Percentiles rank a stretch among this genome's conserved stretches.
phyloP scores from a whole-genome alignment of 2,329 filamentous ascomycete species.

The Neopestalotiopsis sp. region DNA sequence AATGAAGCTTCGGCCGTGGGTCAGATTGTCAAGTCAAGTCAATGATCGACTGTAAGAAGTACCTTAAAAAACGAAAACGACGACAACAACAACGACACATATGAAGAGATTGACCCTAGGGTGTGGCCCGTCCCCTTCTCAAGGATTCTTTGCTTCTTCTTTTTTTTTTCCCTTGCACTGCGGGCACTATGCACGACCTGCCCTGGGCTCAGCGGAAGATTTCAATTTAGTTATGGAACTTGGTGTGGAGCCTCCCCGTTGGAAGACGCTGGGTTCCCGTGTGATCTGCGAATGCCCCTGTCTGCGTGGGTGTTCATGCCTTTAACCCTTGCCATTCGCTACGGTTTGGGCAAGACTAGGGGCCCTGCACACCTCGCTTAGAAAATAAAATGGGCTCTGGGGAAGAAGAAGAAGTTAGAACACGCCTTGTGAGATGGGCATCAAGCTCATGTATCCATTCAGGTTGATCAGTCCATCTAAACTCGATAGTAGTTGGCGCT shows the following conservation, averaged over 20 bases:
- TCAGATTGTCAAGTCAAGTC: background rate
- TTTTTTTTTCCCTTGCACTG: background rate
- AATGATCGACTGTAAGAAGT: too few species aligned
- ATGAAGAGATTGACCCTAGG: background rate
- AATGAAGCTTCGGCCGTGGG: background rate
- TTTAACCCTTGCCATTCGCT: background rate
- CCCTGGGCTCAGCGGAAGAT: background rate
- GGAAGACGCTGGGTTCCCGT: background rate
- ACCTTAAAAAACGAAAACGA: background rate
- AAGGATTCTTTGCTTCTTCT: background rate
- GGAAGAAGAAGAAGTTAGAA: background rate
- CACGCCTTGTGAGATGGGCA: background rate
- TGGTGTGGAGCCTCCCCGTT: background rate
- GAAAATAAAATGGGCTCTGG: slow-evolving; percentile 3
- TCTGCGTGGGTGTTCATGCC: background rate
- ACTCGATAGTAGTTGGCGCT: slow-evolving; percentile 2
- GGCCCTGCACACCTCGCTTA: background rate
- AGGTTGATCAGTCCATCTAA: background rate
- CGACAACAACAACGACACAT: background rate
- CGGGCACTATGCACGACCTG: background rate
- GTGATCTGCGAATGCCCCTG: background rate
- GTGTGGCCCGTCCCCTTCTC: background rate
- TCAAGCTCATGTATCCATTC: background rate
- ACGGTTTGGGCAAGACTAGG: background rate
- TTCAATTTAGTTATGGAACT: slow-evolving; percentile 5